Base-by-base conservation (phyloP, 1,284 basidiomycete genomes). In the Blastosporella zonata region DNA sequence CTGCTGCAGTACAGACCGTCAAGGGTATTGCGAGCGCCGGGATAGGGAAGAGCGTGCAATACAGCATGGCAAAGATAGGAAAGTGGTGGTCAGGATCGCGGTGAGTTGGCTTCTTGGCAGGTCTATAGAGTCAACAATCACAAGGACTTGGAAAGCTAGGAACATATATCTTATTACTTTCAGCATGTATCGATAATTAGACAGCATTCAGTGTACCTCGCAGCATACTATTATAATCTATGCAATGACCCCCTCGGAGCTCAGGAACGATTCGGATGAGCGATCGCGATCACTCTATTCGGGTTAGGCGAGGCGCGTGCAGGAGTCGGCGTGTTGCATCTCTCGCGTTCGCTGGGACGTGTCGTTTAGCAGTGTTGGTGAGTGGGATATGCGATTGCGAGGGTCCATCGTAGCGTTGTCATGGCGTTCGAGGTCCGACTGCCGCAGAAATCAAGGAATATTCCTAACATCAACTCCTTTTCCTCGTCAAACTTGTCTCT, bases 11-110 rank as follows among this genome's bases (percentile, higher is more conserved):
- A 9, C 93, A 97, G 70, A 80, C 87, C 6, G 59, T 90, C 56
- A 97, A 97, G 68, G 94, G 94, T 6, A 64, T 97, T 45, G 77
- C 90, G 15, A 93, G 87, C 47, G 90, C 91, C 4, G 93, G 93
- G 0, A 60, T 88, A 6, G 70, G 76, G 38, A 94, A 94, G 75
- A 91, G 88, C 61, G 54, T 86, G 8, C 79, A 79, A 38, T 97
- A 97, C 66, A 75, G 79, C 37, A 58, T 75, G 36, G 79, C 84
- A 48, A 94, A 97, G 71, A 70, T 94, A 20, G 70, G 79, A 41
- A 97, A 96, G 69, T 94, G 90, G 87, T 87, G 87, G 78, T 72
- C 70, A 49, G 77, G 82, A 56, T 52, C 54, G 20, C 47, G 46
- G 41, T 47, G 47, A 45, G 27, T 36, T 45, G 39, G 42, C 37